Percentiles rank a stretch among this genome's conserved stretches.
Evolutionary conservation across 2,329 filamentous ascomycete genomes (phyloP).

Genomic region (Colletotrichum magnum): DNA sequence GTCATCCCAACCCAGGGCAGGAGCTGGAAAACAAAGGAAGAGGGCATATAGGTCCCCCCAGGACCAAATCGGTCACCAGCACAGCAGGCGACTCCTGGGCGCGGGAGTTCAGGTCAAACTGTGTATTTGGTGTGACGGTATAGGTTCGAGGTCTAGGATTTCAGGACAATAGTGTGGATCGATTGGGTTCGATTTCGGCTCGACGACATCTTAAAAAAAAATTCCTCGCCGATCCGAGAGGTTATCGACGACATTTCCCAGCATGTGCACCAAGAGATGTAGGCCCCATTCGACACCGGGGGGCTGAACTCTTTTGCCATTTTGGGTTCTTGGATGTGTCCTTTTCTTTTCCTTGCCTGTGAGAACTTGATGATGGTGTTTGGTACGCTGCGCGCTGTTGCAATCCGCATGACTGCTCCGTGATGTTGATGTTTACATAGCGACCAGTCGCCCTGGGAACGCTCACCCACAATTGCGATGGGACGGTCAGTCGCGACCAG

Average conservation of each 20-base stretch:
- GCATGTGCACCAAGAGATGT: neutral
- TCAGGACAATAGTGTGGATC: neutral
- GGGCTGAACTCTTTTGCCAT: neutral
- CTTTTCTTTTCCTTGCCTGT: neutral
- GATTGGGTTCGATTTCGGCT: neutral
- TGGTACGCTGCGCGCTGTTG: no score
- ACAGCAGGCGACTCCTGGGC: no score
- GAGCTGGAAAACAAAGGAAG: no score
- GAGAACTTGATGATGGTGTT: neutral
- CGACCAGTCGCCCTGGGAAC: no score
- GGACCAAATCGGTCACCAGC: no score
- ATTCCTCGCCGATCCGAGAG: neutral
- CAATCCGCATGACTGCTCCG: no score
- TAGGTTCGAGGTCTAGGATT: neutral
- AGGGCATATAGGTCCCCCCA: no score
- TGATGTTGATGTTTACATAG: no score
- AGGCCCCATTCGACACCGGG: neutral
- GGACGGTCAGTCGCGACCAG: no score
- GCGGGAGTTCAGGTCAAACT: neutral
- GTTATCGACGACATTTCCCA: neutral
- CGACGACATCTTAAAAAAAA: neutral
- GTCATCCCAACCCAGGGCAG: no score
- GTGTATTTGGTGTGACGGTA: neutral
- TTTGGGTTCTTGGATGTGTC: neutral
- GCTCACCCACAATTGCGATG: no score